Percentiles rank a stretch among this genome's conserved stretches.
Evolutionary conservation across 305 asterid genomes (phyloP).

Genomic region (Solanum hybrid): DNA sequence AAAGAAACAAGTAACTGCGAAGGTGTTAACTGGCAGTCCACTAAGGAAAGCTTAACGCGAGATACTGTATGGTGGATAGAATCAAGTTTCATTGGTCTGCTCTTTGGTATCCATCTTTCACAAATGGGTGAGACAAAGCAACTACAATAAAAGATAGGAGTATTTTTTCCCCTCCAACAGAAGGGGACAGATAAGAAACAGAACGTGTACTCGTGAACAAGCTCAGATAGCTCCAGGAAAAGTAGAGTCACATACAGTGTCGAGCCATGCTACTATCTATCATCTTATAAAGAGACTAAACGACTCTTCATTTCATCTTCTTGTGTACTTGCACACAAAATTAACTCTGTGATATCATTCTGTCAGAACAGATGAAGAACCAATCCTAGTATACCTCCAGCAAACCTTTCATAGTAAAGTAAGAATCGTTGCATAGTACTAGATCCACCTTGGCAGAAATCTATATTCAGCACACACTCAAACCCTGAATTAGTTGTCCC

Average conservation of each 20-base stretch:
- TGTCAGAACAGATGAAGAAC: neutral
- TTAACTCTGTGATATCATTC: neutral
- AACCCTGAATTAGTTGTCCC: neutral
- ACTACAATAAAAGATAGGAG: neutral
- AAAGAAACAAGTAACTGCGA: neutral
- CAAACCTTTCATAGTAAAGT: neutral
- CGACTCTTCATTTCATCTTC: neutral
- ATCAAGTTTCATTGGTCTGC: neutral
- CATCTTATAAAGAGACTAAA: neutral
- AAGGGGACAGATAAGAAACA: neutral
- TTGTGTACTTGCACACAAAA: neutral
- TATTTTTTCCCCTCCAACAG: neutral
- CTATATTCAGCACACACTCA: neutral
- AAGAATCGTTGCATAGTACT: neutral
- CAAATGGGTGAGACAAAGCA: neutral
- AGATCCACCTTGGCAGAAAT: neutral
- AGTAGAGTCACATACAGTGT: neutral
- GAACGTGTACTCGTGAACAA: neutral
- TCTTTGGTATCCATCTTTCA: neutral
- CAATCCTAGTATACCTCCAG: neutral
- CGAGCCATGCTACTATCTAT: neutral
- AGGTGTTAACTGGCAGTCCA: neutral
- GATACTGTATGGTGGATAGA: neutral
- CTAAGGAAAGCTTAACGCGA: neutral
- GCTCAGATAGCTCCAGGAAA: neutral